Percentiles rank a stretch among this genome's conserved stretches.
These are phyloP conservation scores for Thermoascus crustaceus DNA, from an alignment of 2,329 filamentous ascomycete species.

Conservation along the genomic window DNA sequence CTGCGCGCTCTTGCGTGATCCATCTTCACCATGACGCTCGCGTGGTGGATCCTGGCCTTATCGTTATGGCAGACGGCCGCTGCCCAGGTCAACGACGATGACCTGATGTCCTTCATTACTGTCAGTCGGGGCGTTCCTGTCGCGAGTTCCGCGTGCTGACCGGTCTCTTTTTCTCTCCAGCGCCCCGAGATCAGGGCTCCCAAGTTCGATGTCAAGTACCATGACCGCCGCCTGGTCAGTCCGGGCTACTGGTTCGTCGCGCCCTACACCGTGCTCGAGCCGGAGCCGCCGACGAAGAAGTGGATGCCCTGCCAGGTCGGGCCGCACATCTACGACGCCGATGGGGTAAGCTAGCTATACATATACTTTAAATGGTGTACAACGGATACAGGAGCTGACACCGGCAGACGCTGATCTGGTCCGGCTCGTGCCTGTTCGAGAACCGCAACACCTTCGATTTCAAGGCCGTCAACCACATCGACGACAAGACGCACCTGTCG, in stretches of 20 bases:
- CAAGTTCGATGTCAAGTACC: constrained; percentile 20
- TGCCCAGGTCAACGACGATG: constrained; percentile 14
- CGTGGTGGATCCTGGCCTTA: background rate
- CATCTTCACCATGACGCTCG: no score
- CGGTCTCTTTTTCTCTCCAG: constrained; percentile 12
- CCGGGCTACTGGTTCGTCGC: constrained; percentile 44
- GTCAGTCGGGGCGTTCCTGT: constrained; percentile 17
- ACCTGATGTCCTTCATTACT: constrained; percentile 28
- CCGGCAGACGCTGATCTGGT: constrained; percentile 39
- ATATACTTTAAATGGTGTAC: background rate
- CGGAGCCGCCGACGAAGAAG: constrained; percentile 17
- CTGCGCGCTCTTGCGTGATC: no score
- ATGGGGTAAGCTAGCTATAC: constrained; percentile 24
- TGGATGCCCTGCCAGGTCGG: constrained; percentile 38
- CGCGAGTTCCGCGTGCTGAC: no score
- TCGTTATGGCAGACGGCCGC: background rate
- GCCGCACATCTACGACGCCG: constrained; percentile 43
- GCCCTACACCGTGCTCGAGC: constrained; percentile 29
- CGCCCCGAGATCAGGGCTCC: constrained; percentile 18
- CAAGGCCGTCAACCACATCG: constrained; percentile 37
- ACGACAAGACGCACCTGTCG: constrained; percentile 39
- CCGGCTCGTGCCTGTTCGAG: constrained; percentile 39
- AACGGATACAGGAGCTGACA: background rate
- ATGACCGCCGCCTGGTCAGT: constrained; percentile 19
- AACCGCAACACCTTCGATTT: constrained; percentile 43